Evolutionary conservation across 441 rosid species (phyloP).

Genomic region (Eutrema salsugineum): DNA sequence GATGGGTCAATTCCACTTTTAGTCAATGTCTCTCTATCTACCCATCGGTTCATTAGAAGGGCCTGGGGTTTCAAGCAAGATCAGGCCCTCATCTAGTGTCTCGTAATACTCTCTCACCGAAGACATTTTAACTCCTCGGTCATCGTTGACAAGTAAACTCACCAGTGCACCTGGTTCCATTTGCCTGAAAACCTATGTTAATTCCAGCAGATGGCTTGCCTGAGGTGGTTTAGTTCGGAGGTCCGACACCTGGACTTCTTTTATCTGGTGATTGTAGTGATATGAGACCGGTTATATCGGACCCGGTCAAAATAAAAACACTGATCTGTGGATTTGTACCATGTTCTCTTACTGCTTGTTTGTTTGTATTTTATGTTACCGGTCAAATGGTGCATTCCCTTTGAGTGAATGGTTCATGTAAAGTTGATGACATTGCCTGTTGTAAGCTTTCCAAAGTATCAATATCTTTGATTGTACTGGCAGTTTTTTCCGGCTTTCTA

Average conservation of each 20-base stretch:
- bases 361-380: conserved; percentile 13
- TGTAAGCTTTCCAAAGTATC: background rate
- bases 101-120: conserved; percentile 14
- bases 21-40: conserved; percentile 30
- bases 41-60: conserved; percentile 24
- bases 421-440: conserved; percentile 14
- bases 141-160: background rate
- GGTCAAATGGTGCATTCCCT: conserved; percentile 23
- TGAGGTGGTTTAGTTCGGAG: conserved; percentile 72
- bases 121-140: conserved; percentile 1
- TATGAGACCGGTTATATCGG: background rate
- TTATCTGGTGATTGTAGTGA: conserved; percentile 28
- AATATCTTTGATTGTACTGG: background rate
- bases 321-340: conserved; percentile 19
- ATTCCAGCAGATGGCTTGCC: conserved; percentile 59
- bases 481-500: too few species aligned
- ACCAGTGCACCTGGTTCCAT: conserved; percentile 36
- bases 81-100: conserved; percentile 28
- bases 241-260: conserved; percentile 35
- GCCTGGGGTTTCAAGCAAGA: conserved; percentile 12
- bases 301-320: background rate
- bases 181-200: conserved; percentile 38
- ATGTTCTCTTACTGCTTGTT: conserved; percentile 13
- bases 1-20: conserved; percentile 62
- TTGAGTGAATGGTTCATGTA: conserved; percentile 31